phyloP scores from a whole-genome alignment of 1,284 basidiomycete genomes.

The Malassezia obtusa region DNA sequence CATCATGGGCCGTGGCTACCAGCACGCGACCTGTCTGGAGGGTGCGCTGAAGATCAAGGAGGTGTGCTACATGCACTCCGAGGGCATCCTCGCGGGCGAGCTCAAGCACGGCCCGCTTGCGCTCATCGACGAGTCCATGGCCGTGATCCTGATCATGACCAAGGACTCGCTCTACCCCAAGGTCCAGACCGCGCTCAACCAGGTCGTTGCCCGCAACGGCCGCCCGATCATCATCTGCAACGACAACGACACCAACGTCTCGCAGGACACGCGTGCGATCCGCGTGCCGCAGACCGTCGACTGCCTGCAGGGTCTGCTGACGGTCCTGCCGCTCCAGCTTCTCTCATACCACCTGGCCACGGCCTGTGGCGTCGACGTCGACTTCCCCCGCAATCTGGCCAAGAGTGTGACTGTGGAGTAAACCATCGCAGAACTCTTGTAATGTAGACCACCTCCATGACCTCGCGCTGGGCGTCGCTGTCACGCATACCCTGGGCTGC shows the following conservation, averaged over 20 bases:
- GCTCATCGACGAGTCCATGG: constrained; percentile 95
- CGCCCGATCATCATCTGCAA: constrained; percentile 90
- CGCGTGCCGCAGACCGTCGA: constrained; percentile 72
- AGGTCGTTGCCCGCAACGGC: constrained; percentile 94
- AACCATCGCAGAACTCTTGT: constrained; percentile 2
- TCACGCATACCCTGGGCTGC: background rate
- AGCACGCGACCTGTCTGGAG: constrained; percentile 93
- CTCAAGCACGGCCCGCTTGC: constrained; percentile 97
- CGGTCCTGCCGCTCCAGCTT: constrained; percentile 91
- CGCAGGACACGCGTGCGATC: constrained; percentile 67
- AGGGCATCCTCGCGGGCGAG: constrained; percentile 83
- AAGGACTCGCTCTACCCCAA: constrained; percentile 97
- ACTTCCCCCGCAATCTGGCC: constrained; percentile 90
- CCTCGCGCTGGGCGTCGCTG: background rate
- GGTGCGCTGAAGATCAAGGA: constrained; percentile 99
- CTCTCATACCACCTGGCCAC: constrained; percentile 93
- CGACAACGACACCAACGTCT: constrained; percentile 74
- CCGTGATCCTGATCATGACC: constrained; percentile 77
- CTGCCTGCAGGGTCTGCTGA: constrained; percentile 87
- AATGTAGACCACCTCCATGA: background rate
- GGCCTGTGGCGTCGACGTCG: constrained; percentile 90
- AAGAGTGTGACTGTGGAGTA: constrained; percentile 49
- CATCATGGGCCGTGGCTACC: constrained; percentile 96
- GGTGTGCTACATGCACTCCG: constrained; percentile 57
- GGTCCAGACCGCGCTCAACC: constrained; percentile 86